phyloP scores from a whole-genome alignment of 306 rosid species.

The Bauhinia variegata region DNA sequence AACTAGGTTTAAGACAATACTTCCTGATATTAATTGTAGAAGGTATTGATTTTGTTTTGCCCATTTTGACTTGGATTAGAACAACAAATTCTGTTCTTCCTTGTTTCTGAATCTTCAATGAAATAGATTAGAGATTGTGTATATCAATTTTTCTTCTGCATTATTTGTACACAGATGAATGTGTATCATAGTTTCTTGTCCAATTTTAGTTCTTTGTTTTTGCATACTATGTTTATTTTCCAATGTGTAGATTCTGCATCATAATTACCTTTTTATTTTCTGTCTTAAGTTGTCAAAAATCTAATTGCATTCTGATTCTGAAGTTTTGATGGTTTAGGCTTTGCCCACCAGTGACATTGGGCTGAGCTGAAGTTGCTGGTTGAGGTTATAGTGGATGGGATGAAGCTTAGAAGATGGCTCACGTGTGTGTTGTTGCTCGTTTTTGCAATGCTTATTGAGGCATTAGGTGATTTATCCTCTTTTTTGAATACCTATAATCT shows the following conservation, averaged over 20 bases:
- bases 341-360: slow-evolving; percentile 22
- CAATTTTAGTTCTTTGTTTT: background rate
- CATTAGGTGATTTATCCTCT: slow-evolving; percentile 54
- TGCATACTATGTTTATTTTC: background rate
- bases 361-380: slow-evolving; percentile 38
- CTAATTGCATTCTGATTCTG: slow-evolving; percentile 32
- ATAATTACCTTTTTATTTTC: background rate
- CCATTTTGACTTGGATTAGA: too few relatives aligned
- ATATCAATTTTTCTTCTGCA: too few relatives aligned
- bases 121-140: too few relatives aligned
- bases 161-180: background rate
- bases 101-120: too few relatives aligned
- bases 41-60: too few relatives aligned
- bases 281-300: slow-evolving; percentile 17
- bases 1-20: too few relatives aligned
- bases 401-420: slow-evolving; percentile 56
- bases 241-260: background rate
- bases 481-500: slow-evolving; percentile 1
- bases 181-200: background rate
- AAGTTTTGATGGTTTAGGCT: slow-evolving; percentile 37
- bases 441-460: slow-evolving; percentile 47
- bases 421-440: slow-evolving; percentile 56
- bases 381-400: slow-evolving; percentile 45
- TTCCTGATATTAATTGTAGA: too few relatives aligned
- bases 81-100: too few relatives aligned